Evolutionary conservation across 306 rosid species (phyloP), one percentile per base, ranked within the genome.

Genomic region (Prunus padus): DNA sequence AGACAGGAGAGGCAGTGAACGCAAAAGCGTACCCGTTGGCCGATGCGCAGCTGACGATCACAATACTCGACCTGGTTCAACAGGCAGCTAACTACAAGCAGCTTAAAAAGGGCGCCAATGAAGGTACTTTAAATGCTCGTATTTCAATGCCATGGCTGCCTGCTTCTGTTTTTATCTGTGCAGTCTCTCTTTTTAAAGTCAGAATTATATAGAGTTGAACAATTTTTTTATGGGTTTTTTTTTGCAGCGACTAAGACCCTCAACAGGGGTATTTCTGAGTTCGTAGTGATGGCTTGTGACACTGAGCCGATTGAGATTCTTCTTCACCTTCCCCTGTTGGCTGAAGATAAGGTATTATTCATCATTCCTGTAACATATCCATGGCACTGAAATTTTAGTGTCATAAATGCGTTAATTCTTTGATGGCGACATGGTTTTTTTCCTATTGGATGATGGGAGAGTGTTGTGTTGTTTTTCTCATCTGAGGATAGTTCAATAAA

Each of bases 61-160:
- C 97, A 16, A 91, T 91, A 4, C 45, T 94, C 70, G 97, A 94
- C 50, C 96, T 94, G 76, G 89, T 91, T 81, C 98, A 94, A 68
- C 98, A 94, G 80, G 96, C 97, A 61, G 82, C 96, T 19, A 90
- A 94, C 73, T 91, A 91, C 76, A 90, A 94, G 86, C 98, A 94
- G 81, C 93, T 94, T 75, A 94, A 94, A 72, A 94, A 94, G 85
- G 96, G 96, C 12, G 98, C 96, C 11, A 94, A 94, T 80, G 95
- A 94, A 90, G 97, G 98, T 94, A 14, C 49, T 20, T 4, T 33
- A 2, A 31, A 52, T 25, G 1, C 23, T 6, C 67, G 31, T 56
- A 2, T 55, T 31, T 22, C 14, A 20, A 6, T 55, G 4, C 47
- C 0, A 22, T 64, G 6, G 11, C 5, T 44, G 20, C 52, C 13